phyloP scores from a whole-genome alignment of 768 basidiomycete genomes.

The Amanita pseudoporphyria region DNA sequence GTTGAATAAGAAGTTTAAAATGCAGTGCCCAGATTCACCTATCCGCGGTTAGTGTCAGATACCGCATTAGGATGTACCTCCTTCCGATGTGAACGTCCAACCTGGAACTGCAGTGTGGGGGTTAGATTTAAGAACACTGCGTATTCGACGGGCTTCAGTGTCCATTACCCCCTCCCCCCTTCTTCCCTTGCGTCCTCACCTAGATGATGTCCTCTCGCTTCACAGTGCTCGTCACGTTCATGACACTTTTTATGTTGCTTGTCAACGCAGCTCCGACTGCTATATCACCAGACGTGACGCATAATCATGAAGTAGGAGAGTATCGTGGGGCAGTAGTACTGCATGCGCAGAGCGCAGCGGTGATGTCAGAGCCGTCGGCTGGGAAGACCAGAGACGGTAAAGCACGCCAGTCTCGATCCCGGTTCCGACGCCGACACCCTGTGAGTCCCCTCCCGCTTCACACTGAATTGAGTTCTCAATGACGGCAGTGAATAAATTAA shows the following conservation, averaged over 20 bases:
- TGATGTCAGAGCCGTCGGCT: neutral
- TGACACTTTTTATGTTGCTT: conserved; percentile 4
- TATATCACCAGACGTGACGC: neutral
- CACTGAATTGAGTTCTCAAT: neutral
- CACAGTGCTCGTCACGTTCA: conserved; percentile 5
- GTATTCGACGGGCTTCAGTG: neutral
- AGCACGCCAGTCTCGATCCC: conserved; percentile 1
- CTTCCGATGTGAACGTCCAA: conserved; percentile 3
- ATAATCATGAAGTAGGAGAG: neutral
- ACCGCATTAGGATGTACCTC: neutral
- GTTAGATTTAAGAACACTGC: conserved; percentile 1
- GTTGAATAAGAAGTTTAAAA: neutral
- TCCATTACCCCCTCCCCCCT: neutral
- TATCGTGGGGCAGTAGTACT: neutral
- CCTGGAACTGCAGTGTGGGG: neutral
- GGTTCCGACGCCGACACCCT: conserved; percentile 13
- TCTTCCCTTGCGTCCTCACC: neutral
- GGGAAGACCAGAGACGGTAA: neutral
- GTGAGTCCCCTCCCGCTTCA: conserved; percentile 11
- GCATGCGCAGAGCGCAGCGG: neutral
- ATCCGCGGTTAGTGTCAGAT: conserved; percentile 1
- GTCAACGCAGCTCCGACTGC: conserved; percentile 4
- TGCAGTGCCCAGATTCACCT: neutral
- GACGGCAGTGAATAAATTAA: neutral
- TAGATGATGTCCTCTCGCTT: conserved; percentile 5